Evolutionary conservation across 2,329 filamentous ascomycete species (phyloP).

Genomic region (Monilinia fructicola): DNA sequence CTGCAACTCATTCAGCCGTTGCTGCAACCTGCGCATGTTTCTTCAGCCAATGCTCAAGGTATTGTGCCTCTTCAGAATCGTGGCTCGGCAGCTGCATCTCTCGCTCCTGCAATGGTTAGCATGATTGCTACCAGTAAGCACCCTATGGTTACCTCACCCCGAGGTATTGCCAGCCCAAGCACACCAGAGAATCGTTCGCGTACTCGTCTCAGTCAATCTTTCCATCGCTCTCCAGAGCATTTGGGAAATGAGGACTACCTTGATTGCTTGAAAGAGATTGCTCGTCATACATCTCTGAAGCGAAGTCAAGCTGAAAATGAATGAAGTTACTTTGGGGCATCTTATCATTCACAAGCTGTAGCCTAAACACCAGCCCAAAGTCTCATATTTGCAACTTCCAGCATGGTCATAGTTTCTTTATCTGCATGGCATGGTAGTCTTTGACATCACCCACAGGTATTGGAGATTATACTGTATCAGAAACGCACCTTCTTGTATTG

Average conservation of each 20-base stretch:
- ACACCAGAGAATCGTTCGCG: constrained; percentile 19
- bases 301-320: not conserved
- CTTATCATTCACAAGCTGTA: not conserved
- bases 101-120: constrained; percentile 33
- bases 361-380: not conserved
- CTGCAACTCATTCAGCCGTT: constrained; percentile 28
- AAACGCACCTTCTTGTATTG: constrained; percentile 6
- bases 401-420: not conserved
- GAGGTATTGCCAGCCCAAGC: constrained; percentile 1
- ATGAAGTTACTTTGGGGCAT: not conserved
- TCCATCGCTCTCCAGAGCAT: constrained; percentile 18
- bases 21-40: constrained; percentile 35
- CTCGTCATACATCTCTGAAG: constrained; percentile 11
- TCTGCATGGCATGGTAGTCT: not conserved
- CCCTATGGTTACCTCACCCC: constrained; percentile 3
- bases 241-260: constrained; percentile 21
- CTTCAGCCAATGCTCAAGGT: constrained; percentile 39
- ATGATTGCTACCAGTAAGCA: constrained; percentile 3
- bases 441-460: not conserved
- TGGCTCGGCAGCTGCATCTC: constrained; percentile 40
- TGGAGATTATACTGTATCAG: constrained; percentile 5
- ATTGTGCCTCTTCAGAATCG: constrained; percentile 39
- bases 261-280: constrained; percentile 16
- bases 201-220: not conserved
- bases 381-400: not conserved